A percentile compares a stretch with the other conserved stretches of the same genome.
Evolutionary conservation across 1,139 yeast genomes (phyloP).

Genomic region (Saccharomyces hybrid): DNA sequence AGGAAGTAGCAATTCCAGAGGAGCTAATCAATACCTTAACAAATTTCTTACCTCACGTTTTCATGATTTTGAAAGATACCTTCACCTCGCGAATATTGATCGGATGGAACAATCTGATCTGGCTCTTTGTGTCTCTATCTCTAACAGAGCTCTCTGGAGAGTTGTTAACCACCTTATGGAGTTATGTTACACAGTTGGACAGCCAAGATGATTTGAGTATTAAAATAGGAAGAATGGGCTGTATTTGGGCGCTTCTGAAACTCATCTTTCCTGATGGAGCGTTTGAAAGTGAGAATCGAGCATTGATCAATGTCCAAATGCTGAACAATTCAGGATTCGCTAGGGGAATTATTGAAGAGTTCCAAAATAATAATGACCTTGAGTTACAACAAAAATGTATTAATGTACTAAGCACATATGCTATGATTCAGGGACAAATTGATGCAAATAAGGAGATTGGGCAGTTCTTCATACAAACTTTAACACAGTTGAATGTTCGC

Average conservation of each 20-base stretch:
- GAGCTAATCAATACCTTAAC: conserved; percentile 32
- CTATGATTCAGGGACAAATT: conserved; percentile 41
- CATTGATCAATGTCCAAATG: conserved; percentile 17
- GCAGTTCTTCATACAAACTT: conserved; percentile 38
- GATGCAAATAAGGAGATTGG: conserved; percentile 43
- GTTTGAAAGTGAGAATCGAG: conserved; percentile 6
- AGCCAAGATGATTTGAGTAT: conserved; percentile 33
- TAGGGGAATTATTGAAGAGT: conserved; percentile 22
- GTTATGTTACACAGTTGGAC: conserved; percentile 15
- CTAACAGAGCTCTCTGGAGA: conserved; percentile 8
- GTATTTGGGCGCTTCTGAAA: conserved; percentile 54
- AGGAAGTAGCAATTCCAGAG: conserved; percentile 21
- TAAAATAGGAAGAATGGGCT: conserved; percentile 47
- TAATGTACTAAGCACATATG: conserved; percentile 53
- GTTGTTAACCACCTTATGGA: conserved; percentile 6
- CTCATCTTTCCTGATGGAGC: conserved; percentile 19
- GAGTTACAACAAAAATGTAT: conserved; percentile 26
- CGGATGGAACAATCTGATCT: conserved; percentile 62
- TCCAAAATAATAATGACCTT: conserved; percentile 12
- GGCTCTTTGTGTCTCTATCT: conserved; percentile 37
- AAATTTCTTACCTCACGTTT: conserved; percentile 36
- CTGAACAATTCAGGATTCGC: conserved; percentile 20
- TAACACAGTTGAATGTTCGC: conserved; percentile 26
- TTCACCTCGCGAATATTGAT: conserved; percentile 50
- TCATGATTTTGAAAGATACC: conserved; percentile 38